Percentiles rank a stretch among this genome's conserved stretches.
phyloP scores from a whole-genome alignment of 1,284 basidiomycete species.

The Trametes hirsuta region DNA sequence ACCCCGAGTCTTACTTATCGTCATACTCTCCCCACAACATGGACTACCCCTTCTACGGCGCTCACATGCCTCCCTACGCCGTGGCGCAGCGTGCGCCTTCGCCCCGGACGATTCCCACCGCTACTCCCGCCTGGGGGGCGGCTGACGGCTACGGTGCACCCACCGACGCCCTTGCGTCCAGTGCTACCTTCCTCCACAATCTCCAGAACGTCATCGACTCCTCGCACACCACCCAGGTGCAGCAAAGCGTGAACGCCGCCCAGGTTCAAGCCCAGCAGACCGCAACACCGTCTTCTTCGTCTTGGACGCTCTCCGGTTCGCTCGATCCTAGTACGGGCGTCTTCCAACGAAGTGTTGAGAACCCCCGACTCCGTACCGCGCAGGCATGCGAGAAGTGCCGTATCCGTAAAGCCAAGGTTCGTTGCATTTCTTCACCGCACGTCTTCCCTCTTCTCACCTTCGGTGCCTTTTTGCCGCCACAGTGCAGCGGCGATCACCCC shows the following conservation, averaged over 20 bases:
- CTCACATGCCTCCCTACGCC: not conserved
- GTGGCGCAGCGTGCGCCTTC: slow-evolving; percentile 7
- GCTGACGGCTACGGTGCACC: slow-evolving; percentile 1
- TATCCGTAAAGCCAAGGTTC: slow-evolving; percentile 47
- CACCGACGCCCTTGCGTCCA: slow-evolving; percentile 5
- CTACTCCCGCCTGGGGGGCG: slow-evolving; percentile 11
- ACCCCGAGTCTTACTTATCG: slow-evolving; percentile 8
- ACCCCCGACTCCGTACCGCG: slow-evolving; percentile 52
- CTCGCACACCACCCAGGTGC: slow-evolving; percentile 19
- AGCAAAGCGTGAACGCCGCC: slow-evolving; percentile 3
- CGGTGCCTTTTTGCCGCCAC: not conserved
- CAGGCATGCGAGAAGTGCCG: slow-evolving; percentile 50
- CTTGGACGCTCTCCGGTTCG: slow-evolving; percentile 53
- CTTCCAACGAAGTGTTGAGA: slow-evolving; percentile 62
- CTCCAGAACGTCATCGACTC: slow-evolving; percentile 20
- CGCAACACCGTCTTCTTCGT: slow-evolving; percentile 13
- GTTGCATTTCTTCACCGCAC: slow-evolving; percentile 1
- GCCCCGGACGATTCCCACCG: slow-evolving; percentile 4
- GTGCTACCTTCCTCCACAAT: slow-evolving; percentile 14
- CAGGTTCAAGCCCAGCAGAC: not conserved
- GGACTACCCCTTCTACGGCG: not conserved
- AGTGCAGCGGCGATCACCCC: slow-evolving; percentile 46
- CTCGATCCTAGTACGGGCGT: slow-evolving; percentile 61
- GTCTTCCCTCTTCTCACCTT: not conserved
- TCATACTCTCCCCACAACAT: not conserved